A percentile compares a stretch with the other conserved stretches of the same genome.
These are phyloP conservation scores for Penicillium sp. DNA, from an alignment of 2,329 filamentous ascomycete species.

Conservation along the genomic window DNA sequence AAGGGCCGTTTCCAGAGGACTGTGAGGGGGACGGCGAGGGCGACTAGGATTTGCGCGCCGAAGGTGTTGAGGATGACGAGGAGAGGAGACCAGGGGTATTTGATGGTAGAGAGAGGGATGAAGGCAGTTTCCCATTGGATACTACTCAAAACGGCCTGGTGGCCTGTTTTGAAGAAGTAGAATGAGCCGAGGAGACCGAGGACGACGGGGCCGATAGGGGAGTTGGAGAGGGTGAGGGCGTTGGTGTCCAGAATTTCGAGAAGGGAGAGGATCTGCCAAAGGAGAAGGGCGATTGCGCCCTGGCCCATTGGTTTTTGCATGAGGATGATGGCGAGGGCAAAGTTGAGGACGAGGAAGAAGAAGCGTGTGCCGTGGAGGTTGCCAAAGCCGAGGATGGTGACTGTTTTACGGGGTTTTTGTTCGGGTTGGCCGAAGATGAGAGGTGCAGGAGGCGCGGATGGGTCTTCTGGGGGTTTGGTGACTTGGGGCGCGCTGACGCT, in stretches of 20 bases:
- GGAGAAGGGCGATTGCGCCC: slow-evolving; percentile 74
- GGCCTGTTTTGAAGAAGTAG: slow-evolving; percentile 96
- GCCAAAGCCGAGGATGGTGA: slow-evolving; percentile 84
- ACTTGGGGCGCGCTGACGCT: slow-evolving; percentile 49
- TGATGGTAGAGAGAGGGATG: slow-evolving; percentile 76
- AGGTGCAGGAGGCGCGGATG: slow-evolving; percentile 37
- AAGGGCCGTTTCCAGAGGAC: slow-evolving; percentile 87
- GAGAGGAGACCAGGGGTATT: slow-evolving; percentile 86
- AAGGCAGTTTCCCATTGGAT: slow-evolving; percentile 98
- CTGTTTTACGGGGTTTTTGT: slow-evolving; percentile 41
- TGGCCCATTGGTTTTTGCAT: slow-evolving; percentile 94
- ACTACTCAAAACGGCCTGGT: slow-evolving; percentile 80
- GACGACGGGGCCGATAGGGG: slow-evolving; percentile 75
- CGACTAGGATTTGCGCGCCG: slow-evolving; percentile 81
- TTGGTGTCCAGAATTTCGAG: slow-evolving; percentile 64
- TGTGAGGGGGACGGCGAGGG: slow-evolving; percentile 73
- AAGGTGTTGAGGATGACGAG: slow-evolving; percentile 83
- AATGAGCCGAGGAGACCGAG: slow-evolving; percentile 87
- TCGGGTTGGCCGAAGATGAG: slow-evolving; percentile 19
- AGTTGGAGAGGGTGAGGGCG: slow-evolving; percentile 57
- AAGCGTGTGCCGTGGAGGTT: slow-evolving; percentile 93
- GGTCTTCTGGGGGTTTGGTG: slow-evolving; percentile 42
- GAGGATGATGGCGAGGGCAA: slow-evolving; percentile 72
- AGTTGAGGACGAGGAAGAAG: slow-evolving; percentile 76
- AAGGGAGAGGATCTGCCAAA: slow-evolving; percentile 84